Evolutionary conservation across 495 filamentous ascomycete genomes (phyloP).

Genomic region (Tricharina praecox): DNA sequence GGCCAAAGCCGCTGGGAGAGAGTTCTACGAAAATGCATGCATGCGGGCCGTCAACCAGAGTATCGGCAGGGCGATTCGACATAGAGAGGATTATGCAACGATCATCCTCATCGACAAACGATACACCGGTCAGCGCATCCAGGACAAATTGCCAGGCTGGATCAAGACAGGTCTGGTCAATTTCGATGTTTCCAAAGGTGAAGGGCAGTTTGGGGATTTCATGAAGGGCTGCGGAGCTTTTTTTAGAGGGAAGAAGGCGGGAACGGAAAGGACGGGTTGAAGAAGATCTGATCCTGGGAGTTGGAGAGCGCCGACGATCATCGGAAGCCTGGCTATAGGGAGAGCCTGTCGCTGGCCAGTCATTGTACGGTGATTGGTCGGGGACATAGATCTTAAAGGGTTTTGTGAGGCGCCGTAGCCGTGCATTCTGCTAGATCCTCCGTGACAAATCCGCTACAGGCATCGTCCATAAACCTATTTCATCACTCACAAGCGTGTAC

Average conservation of each 20-base stretch:
- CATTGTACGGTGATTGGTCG: no score
- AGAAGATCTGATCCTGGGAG: no score
- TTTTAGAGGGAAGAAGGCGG: constrained; percentile 34
- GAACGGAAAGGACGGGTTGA: no score
- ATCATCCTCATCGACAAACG: constrained; percentile 72
- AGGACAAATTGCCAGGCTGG: constrained; percentile 72
- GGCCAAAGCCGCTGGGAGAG: constrained; percentile 52
- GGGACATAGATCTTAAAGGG: no score
- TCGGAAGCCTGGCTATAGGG: no score
- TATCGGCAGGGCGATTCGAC: constrained; percentile 81
- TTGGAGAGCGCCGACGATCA: not conserved
- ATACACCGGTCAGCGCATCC: constrained; percentile 51
- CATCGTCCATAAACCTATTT: no score
- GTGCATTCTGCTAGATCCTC: no score
- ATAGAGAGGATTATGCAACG: constrained; percentile 72
- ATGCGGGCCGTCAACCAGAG: constrained; percentile 97
- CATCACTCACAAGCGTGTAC: no score
- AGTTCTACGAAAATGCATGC: constrained; percentile 88
- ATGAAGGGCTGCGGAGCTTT: constrained; percentile 41
- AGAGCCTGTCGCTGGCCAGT: no score
- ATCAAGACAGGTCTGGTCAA: constrained; percentile 47
- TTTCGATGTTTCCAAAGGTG: constrained; percentile 26
- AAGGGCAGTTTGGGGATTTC: constrained; percentile 36
- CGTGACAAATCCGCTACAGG: no score
- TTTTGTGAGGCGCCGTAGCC: no score